These are phyloP conservation scores for Yamadazyma membranifaciens DNA, from an alignment of 1,139 yeast species.

Conservation along the genomic window DNA sequence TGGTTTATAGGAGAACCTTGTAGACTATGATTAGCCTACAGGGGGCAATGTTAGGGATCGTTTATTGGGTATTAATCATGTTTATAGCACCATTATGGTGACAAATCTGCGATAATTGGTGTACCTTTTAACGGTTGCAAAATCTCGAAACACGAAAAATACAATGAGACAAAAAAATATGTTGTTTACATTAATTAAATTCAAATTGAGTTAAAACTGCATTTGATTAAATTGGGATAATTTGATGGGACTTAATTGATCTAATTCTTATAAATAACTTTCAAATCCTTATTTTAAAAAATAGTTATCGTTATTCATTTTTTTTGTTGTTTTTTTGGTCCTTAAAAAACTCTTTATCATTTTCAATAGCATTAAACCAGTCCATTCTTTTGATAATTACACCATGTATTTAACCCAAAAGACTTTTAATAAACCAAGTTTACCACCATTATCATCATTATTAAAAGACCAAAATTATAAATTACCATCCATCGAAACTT, in stretches of 20 bases:
- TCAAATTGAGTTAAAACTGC: slow-evolving; percentile 7
- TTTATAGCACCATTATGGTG: no score
- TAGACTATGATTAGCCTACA: no score
- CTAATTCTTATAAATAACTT: slow-evolving; percentile 6
- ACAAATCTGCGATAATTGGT: no score
- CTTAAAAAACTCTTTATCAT: neutral
- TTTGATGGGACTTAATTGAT: slow-evolving; percentile 1
- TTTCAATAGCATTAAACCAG: neutral
- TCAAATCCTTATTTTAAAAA: neutral
- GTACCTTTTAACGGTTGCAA: neutral
- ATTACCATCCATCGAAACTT: slow-evolving; percentile 28
- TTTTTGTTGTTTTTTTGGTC: no score
- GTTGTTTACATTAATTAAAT: slow-evolving; percentile 10
- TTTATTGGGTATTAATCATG: no score
- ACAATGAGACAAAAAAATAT: neutral
- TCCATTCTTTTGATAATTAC: neutral
- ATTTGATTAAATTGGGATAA: no score
- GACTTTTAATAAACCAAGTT: slow-evolving; percentile 22
- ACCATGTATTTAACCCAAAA: slow-evolving; percentile 12
- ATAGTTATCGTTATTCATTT: neutral
- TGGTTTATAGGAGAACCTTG: no score
- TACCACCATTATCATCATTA: slow-evolving; percentile 45
- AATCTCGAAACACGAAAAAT: slow-evolving; percentile 1
- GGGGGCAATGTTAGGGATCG: no score
- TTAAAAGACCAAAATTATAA: slow-evolving; percentile 21